Evolutionary conservation across 352 stramenopile species (phyloP), one percentile per base, ranked within the genome.

Genomic region (Elongisporangium prolatum): DNA sequence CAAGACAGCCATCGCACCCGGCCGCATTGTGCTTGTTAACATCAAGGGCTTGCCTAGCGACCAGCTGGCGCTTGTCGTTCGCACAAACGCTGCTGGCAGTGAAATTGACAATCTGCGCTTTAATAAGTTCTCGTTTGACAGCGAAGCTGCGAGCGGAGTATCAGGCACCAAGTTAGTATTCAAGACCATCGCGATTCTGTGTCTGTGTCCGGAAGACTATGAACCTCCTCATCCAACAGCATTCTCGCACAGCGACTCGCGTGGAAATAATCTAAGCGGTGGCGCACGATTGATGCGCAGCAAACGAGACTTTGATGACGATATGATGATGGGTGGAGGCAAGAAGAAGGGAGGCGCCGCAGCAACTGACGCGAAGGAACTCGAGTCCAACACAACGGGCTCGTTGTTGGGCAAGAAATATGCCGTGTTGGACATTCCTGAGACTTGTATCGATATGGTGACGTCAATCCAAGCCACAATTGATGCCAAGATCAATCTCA

Each of bases 181-280:
- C 61, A 89, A 89, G 69, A 84, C 72, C 2, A 79, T 93, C 59
- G 88, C 83, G 18, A 71, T 93, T 9, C 37, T 91, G 20, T 88
- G 80, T 61, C 61, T 91, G 0, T 93, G 83, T 16, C 69, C 77
- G 0, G 75, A 89, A 16, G 66, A 83, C 48, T 93, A 90, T 55
- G 60, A 77, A 37, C 75, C 78, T 20, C 80, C 83, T 16, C 73
- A 75, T 21, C 60, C 70, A 18, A 49, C 50, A 2, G 16, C 48
- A 50, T 60, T 51, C 28, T 55, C 64, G 21, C 64, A 64, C 24
- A 73, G 67, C 37, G 69, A 18, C 21, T 25, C 34, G 52, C 48
- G 44, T 20, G 37, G 50, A 13, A 21, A 44, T 14, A 53, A 51
- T 60, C 44, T 68, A 2, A 52, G 65, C 34, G 71, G 72, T 24